Evolutionary conservation across 768 basidiomycete species (phyloP), one percentile per base, ranked within the genome.

Genomic region (Pseudohyphozyma bogoriensis): DNA sequence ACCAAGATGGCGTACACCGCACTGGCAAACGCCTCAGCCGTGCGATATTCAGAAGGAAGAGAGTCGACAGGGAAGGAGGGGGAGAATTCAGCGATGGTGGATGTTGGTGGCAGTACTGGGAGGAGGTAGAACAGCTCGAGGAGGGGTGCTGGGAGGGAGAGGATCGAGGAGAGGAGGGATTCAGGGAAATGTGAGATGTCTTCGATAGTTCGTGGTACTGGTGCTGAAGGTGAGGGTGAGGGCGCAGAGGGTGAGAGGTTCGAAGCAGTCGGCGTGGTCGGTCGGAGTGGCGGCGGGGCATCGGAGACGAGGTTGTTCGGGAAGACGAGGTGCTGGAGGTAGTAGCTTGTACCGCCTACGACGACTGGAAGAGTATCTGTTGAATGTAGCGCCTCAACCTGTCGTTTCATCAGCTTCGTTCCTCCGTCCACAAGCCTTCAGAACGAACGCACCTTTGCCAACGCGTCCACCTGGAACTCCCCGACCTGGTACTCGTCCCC

Each of bases 301-400:
- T 62, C 63, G 7, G 67, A 71, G 10, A 73, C 75, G 37, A 91
- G 77, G 28, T 86, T 81, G 69, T 85, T 82, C 0, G 91, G 87
- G 70, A 97, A 96, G 16, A 97, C 77, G 40, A 95, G 82, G 72
- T 99, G 89, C 69, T 99, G 93, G 29, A 93, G 87, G 85, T 92
- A 99, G 72, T 99, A 99, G 5, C 89, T 83, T 3, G 95, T 97
- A 8, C 95, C 95, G 4, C 95, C 95, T 49, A 93, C 91, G 10
- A 93, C 77, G 58, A 99, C 87, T 0, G 95, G 93, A 9, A 96
- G 73, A 59, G 85, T 76, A 4, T 79, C 73, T 60, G 79, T 76
- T 40, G 67, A 63, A 68, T 89, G 82, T 12, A 85, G 84, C 58
- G 86, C 83, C 52, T 83, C 79, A 46, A 92, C 88, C 89, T 90